These are phyloP conservation scores for Geranomyces variabilis DNA, from an alignment of 192 early-diverging fungal species.

Conservation along the genomic window DNA sequence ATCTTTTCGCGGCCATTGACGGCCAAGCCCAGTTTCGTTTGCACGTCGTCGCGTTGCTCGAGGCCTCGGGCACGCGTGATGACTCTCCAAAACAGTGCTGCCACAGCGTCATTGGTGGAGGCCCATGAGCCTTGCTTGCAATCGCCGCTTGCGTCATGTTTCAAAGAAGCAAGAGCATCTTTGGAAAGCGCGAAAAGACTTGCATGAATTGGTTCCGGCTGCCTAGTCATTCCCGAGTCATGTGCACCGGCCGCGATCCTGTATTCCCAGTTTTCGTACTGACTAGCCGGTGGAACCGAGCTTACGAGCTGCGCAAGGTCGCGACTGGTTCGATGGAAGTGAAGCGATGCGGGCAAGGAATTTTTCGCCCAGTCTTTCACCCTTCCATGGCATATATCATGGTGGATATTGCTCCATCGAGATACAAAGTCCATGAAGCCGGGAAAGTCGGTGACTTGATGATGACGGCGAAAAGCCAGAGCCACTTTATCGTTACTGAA, in stretches of 20 bases:
- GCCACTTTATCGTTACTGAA: neutral
- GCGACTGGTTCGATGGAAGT: neutral
- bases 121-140: neutral
- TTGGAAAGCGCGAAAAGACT: neutral
- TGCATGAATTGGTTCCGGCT: constrained; percentile 6
- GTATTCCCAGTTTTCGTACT: neutral
- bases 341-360: neutral
- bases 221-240: constrained; percentile 1
- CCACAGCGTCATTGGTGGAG: constrained; percentile 11
- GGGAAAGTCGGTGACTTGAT: constrained; percentile 3
- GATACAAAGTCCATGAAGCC: constrained; percentile 3
- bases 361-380: no score
- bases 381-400: neutral
- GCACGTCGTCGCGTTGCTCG: neutral
- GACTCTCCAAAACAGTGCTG: constrained; percentile 6
- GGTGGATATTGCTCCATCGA: constrained; percentile 3
- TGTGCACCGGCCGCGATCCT: neutral
- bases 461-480: constrained; percentile 9
- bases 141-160: neutral
- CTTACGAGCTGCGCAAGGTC: constrained; percentile 5
- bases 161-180: constrained; percentile 1
- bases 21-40: constrained; percentile 1
- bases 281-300: neutral
- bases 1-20: neutral
- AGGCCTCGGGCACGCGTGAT: constrained; percentile 1